These are phyloP conservation scores for Oryza glaberrima DNA, from an alignment of 176 grass and related monocot genomes.

Conservation along the genomic window DNA sequence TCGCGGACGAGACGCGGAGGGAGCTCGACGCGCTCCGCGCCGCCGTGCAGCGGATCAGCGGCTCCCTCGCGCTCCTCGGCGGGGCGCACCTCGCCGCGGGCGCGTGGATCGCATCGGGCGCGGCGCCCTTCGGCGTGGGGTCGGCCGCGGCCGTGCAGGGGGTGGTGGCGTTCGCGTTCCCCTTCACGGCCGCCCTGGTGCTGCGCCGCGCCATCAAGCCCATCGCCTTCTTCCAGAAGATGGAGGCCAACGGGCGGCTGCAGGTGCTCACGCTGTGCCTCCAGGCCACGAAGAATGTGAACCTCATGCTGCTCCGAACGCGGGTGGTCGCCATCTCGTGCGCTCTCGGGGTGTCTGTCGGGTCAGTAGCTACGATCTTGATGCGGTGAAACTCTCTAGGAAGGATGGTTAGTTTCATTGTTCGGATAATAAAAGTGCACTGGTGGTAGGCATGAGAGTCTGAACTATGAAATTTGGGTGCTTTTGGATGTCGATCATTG, in stretches of 20 bases:
- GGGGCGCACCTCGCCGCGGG: slow-evolving; percentile 68
- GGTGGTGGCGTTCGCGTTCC: slow-evolving; percentile 76
- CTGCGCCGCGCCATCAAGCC: slow-evolving; percentile 81
- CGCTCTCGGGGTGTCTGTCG: slow-evolving; percentile 67
- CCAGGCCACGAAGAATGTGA: slow-evolving; percentile 74
- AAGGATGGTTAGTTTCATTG: background rate
- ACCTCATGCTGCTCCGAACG: slow-evolving; percentile 75
- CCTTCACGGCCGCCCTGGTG: slow-evolving; percentile 72
- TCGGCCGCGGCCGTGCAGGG: slow-evolving; percentile 55
- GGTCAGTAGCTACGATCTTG: slow-evolving; percentile 54
- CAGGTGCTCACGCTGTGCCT: slow-evolving; percentile 86
- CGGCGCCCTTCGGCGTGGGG: slow-evolving; percentile 56
- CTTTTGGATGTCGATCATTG: background rate
- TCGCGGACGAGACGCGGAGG: slow-evolving; percentile 80
- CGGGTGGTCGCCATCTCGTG: slow-evolving; percentile 68
- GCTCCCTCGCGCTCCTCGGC: slow-evolving; percentile 63
- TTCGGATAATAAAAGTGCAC: slow-evolving; percentile 30
- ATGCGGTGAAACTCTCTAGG: slow-evolving; percentile 43
- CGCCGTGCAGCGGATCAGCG: slow-evolving; percentile 69
- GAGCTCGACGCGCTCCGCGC: slow-evolving; percentile 65
- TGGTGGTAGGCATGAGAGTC: background rate
- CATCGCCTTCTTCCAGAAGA: slow-evolving; percentile 92
- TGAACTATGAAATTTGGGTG: slow-evolving; percentile 5
- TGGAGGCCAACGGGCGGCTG: slow-evolving; percentile 84
- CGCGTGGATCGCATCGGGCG: slow-evolving; percentile 63